Conservation (phyloP, 2,329 filamentous ascomycete genomes). For the Ophiostoma pallidulum region DNA sequence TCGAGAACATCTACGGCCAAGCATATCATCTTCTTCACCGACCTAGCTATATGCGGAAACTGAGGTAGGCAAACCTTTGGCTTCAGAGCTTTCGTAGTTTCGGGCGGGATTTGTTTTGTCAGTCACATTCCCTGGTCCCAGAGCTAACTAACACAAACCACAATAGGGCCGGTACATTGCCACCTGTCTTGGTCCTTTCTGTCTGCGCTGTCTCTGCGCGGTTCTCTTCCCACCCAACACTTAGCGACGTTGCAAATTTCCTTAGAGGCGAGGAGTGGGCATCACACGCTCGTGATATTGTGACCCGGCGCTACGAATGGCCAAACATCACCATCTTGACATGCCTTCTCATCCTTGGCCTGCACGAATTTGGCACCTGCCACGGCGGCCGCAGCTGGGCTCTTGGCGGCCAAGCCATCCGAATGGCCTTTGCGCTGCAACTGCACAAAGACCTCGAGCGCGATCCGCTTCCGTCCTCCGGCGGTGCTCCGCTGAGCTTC, state of each 20-base stretch:
- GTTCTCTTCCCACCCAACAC: slow-evolving; percentile 80
- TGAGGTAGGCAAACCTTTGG: slow-evolving; percentile 55
- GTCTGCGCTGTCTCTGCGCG: slow-evolving; percentile 93
- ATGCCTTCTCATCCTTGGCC: slow-evolving; percentile 74
- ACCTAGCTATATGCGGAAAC: slow-evolving; percentile 87
- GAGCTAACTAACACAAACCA: slow-evolving; percentile 12
- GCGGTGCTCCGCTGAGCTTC: slow-evolving; percentile 63
- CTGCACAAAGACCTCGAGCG: slow-evolving; percentile 84
- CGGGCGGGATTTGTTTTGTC: neutral
- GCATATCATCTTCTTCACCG: slow-evolving; percentile 93
- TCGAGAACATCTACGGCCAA: slow-evolving; percentile 91
- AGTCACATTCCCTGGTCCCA: too few relatives aligned
- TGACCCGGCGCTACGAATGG: slow-evolving; percentile 79
- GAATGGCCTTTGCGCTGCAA: slow-evolving; percentile 94
- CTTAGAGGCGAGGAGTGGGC: slow-evolving; percentile 89
- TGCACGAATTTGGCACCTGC: slow-evolving; percentile 95
- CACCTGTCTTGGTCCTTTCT: slow-evolving; percentile 84
- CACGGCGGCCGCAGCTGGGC: slow-evolving; percentile 95
- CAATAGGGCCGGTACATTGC: slow-evolving; percentile 61
- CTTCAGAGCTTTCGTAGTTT: neutral
- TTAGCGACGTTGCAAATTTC: slow-evolving; percentile 61
- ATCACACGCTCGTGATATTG: slow-evolving; percentile 74
- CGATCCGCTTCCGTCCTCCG: slow-evolving; percentile 59
- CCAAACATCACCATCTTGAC: slow-evolving; percentile 95
- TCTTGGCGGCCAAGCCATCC: slow-evolving; percentile 84